phyloP scores from a whole-genome alignment of 2,329 filamentous ascomycete genomes.

The Byssochlamys sp. region DNA sequence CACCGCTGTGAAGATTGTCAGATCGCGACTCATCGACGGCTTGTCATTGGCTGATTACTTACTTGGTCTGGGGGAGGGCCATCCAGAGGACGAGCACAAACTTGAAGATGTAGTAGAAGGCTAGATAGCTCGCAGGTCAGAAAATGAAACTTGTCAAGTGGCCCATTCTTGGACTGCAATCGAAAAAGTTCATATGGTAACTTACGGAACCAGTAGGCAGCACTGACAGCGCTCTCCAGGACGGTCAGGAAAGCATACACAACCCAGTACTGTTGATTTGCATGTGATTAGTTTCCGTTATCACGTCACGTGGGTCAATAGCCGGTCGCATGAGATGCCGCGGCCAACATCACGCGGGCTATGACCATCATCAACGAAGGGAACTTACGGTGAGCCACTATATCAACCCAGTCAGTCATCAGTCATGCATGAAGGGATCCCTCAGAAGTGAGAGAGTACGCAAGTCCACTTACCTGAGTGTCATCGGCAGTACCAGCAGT shows the following conservation, averaged over 20 bases:
- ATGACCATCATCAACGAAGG: background rate
- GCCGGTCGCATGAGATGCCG: background rate
- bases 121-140: conserved; percentile 23
- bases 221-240: conserved; percentile 56
- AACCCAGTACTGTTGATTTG: conserved; percentile 52
- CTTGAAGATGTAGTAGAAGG: conserved; percentile 99
- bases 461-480: conserved; percentile 45
- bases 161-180: background rate
- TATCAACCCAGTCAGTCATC: conserved; percentile 10
- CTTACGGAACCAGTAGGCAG: conserved; percentile 60
- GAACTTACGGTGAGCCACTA: conserved; percentile 52
- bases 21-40: conserved; percentile 7
- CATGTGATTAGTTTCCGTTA: conserved; percentile 7
- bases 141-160: background rate
- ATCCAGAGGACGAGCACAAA: conserved; percentile 96
- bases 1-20: conserved; percentile 54
- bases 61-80: conserved; percentile 87
- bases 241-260: conserved; percentile 57
- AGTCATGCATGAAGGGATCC: conserved; percentile 9
- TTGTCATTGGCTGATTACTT: conserved; percentile 36
- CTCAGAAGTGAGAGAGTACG: background rate
- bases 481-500: conserved; percentile 52
- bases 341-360: background rate
- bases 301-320: conserved; percentile 10
- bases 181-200: conserved; percentile 6